Conservation (phyloP, 2,329 filamentous ascomycete species). For the Amylocarpus encephaloides region DNA sequence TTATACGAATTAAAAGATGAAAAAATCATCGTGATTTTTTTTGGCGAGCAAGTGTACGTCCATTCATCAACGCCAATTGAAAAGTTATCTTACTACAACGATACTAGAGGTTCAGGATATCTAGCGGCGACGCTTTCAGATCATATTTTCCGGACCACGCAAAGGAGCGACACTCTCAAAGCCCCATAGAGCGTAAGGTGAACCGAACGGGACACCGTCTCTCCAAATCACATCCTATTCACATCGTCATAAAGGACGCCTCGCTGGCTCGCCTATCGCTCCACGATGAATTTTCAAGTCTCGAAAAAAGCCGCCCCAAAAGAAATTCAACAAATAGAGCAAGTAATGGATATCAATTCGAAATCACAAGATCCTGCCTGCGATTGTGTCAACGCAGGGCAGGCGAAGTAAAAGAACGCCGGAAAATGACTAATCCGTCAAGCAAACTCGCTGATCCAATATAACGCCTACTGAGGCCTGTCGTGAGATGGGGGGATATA, state of each 20-base stretch:
- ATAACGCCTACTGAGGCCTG: conserved; percentile 15
- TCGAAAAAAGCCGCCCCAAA: no score
- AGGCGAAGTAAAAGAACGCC: conserved; percentile 11
- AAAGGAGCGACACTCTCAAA: not conserved
- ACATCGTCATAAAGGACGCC: not conserved
- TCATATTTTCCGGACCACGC: not conserved
- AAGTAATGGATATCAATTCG: conserved; percentile 15
- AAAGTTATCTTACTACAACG: not conserved
- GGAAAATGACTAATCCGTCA: conserved; percentile 3
- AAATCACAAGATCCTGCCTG: not conserved
- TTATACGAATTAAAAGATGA: no score
- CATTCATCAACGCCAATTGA: not conserved
- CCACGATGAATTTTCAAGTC: conserved; percentile 1
- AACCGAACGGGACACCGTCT: not conserved
- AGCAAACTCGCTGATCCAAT: conserved; percentile 12
- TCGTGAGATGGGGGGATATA: conserved; percentile 9
- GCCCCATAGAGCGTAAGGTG: not conserved
- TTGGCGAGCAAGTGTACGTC: not conserved
- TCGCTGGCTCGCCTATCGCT: not conserved
- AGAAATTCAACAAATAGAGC: not conserved
- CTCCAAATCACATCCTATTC: no score
- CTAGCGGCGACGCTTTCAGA: not conserved
- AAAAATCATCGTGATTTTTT: not conserved
- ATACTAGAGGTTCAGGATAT: not conserved
- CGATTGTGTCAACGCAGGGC: not conserved